Conservation (phyloP, 805 yeast genomes). For the Saccharomyces kudriavzevii region DNA sequence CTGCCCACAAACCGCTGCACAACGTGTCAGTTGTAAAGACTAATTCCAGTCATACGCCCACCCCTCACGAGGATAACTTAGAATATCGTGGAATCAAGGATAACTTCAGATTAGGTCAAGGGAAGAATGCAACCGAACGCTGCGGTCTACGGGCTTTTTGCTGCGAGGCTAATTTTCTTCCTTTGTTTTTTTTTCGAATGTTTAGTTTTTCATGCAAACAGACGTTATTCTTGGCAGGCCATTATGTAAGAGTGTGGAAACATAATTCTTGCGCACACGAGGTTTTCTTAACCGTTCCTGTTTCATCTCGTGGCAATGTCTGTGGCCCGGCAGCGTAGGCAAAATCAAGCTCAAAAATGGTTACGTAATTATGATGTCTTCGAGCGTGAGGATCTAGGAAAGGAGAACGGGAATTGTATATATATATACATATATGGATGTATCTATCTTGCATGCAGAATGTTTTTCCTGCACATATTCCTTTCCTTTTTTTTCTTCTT, state of each 20-base stretch:
- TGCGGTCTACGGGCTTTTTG: not conserved
- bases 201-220: not conserved
- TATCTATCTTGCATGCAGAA: not conserved
- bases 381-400: not conserved
- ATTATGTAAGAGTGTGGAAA: not conserved
- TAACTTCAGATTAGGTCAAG: not conserved
- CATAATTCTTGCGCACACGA: not conserved
- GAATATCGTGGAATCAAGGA: not conserved
- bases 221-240: not conserved
- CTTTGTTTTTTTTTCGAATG: not conserved
- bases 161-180: not conserved
- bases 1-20: not conserved
- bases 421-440: not conserved
- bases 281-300: not conserved
- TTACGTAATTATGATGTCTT: not conserved
- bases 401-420: not conserved
- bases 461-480: not conserved
- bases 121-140: not conserved
- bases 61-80: not conserved
- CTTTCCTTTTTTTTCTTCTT: not conserved
- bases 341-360: not conserved
- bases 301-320: not conserved
- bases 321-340: not conserved
- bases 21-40: not conserved
- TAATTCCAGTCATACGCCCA: not conserved